Evolutionary conservation across 2,329 filamentous ascomycete species (phyloP).

Genomic region (Cyphellophora attinorum): DNA sequence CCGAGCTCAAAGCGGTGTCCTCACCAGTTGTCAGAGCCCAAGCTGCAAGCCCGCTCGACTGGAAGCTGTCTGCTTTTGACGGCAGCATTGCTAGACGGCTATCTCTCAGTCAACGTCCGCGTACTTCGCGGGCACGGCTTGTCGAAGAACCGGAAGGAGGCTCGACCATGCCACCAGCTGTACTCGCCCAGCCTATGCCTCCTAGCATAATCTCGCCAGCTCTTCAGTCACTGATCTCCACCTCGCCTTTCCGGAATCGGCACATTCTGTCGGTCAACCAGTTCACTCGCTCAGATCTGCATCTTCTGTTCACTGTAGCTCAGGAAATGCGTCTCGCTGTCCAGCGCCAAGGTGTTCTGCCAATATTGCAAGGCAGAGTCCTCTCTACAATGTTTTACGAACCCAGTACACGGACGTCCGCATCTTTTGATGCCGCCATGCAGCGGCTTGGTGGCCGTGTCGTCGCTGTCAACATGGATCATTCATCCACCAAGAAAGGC

Average conservation of each 20-base stretch:
- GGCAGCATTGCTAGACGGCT: constrained; percentile 9
- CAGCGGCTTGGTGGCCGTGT: constrained; percentile 88
- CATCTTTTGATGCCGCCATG: constrained; percentile 97
- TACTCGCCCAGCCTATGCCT: constrained; percentile 40
- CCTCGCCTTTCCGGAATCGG: constrained; percentile 78
- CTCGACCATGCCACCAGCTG: constrained; percentile 9
- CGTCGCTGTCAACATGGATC: constrained; percentile 68
- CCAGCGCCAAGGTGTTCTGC: constrained; percentile 80
- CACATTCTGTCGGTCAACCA: constrained; percentile 89
- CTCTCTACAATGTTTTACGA: constrained; percentile 95
- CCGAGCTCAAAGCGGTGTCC: constrained; percentile 43
- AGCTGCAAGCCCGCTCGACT: constrained; percentile 27
- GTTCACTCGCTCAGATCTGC: constrained; percentile 78
- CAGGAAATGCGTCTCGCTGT: constrained; percentile 96
- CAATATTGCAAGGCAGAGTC: constrained; percentile 75
- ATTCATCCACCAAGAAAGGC: constrained; percentile 88
- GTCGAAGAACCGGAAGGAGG: constrained; percentile 16
- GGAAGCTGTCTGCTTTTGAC: constrained; percentile 13
- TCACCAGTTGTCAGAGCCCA: constrained; percentile 29
- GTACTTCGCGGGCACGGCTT: constrained; percentile 13
- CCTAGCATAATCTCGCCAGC: constrained; percentile 48
- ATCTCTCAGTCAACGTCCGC: constrained; percentile 14
- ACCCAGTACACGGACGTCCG: constrained; percentile 88
- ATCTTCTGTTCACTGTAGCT: constrained; percentile 89
- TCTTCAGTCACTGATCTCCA: constrained; percentile 63